Base-by-base conservation (phyloP, 441 rosid species). In the Adansonia rubrostipa region DNA sequence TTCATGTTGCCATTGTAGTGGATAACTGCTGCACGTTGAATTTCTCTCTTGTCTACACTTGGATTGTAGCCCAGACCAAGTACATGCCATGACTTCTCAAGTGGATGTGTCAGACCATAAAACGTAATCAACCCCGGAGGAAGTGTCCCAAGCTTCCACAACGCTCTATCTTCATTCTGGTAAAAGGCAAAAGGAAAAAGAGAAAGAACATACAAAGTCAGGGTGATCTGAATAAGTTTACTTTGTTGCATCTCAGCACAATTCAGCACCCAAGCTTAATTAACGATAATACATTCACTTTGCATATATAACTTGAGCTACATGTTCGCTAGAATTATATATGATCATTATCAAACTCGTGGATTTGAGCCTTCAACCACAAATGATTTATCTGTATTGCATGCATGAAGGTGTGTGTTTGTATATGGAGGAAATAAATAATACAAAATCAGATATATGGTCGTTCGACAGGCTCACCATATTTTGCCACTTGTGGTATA, bases 1-100 rank as follows among this genome's bases (percentile, higher is more conserved):
- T 96, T 96, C 99, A 96, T 96, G 88, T 96, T 96, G 78, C 98
- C 99, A 47, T 96, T 96, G 77, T 96, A 96, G 81, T 96, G 99
- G 77, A 96, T 64, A 63, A 96, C 99, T 6, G 98, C 97, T 60
- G 99, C 98, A 66, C 77, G 91, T 56, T 90, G 93, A 40, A 95
- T 93, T 85, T 95, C 98, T 64, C 88, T 85, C 63, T 84, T 86
- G 79, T 85, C 93, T 17, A 96, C 48, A 77, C 98, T 92, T 19
- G 99, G 99, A 87, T 92, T 92, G 77, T 96, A 96, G 77, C 99
- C 99, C 76, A 96, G 85, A 74, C 99, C 99, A 64, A 94, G 94
- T 22, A 96, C 97, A 58, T 96, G 99, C 99, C 99, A 96, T 69
- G 93, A 85, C 91, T 96, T 96, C 82, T 92, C 86, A 45, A 96